Evolutionary conservation across 106 monocot genomes (phyloP), one percentile per base, ranked within the genome.

Genomic region (Apostasia ramifera): DNA sequence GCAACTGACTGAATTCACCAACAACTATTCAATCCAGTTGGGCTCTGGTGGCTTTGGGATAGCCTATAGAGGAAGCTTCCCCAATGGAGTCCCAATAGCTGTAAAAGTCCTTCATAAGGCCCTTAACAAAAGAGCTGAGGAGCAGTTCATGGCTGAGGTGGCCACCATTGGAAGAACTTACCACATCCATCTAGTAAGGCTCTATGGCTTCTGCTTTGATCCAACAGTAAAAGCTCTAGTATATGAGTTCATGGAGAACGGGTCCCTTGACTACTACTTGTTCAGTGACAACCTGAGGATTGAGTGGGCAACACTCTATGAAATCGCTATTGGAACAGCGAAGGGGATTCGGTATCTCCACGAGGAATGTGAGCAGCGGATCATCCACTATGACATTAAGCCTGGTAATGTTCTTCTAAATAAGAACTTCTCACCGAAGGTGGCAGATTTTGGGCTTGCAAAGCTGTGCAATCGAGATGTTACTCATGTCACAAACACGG

Each of bases 381-480:
- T 78, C 43, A 9, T 78, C 1, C 73, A 78, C 59, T 77, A 66
- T 39, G 81, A 82, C 45, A 70, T 82, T 42, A 82, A 82, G 66
- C 78, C 82, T 13, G 78, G 40, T 0, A 82, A 82, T 43, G 60
- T 82, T 38, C 77, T 82, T 48, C 65, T 82, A 1, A 57, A 66
- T 6, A 50, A 58, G 3, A 66, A 59, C 53, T 74, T 78, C 39
- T 47, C 6, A 0, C 74, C 78, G 1, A 82, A 82, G 54, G 78
- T 82, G 3, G 69, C 78, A 5, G 82, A 78, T 59, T 82, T 82
- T 41, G 78, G 82, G 13, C 37, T 82, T 40, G 70, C 82, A 2
- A 78, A 57, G 74, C 64, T 82, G 7, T 78, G 64, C 2, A 65
- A 67, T 40, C 11, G 59, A 45, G 51, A 66, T 38, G 53, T n/a